Evolutionary conservation across 768 basidiomycete species (phyloP).

Genomic region (Tricholoma sp.): DNA sequence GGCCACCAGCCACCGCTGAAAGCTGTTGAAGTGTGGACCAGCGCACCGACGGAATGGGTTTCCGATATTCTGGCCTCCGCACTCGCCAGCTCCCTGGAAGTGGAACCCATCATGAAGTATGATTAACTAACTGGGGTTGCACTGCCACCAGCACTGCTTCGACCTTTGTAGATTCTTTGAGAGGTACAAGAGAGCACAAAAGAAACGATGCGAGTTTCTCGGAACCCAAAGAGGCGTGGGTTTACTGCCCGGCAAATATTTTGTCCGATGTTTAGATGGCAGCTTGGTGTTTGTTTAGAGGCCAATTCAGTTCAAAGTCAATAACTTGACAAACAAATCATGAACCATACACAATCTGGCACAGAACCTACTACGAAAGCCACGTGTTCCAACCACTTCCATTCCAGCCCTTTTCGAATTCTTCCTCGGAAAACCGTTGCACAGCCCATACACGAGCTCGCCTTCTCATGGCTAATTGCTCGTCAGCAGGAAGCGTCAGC

Average conservation of each 20-base stretch:
- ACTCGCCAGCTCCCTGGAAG: neutral
- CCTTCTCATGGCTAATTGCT: conserved; percentile 57
- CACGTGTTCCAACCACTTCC: conserved; percentile 48
- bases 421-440: conserved; percentile 67
- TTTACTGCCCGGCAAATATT: no score
- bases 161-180: no score
- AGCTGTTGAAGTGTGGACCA: neutral
- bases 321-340: no score
- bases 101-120: neutral
- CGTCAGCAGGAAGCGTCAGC: conserved; percentile 48
- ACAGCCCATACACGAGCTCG: conserved; percentile 70
- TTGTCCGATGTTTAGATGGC: no score
- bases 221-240: no score
- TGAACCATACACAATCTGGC: neutral
- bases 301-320: no score
- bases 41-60: no score
- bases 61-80: neutral
- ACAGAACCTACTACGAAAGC: neutral
- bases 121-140: neutral
- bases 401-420: conserved; percentile 77
- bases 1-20: neutral
- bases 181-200: no score
- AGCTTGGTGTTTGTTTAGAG: no score
- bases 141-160: neutral
- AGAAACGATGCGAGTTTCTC: no score